These are phyloP conservation scores for Metarhizium guizhouense DNA, from an alignment of 2,329 filamentous ascomycete genomes.

Conservation along the genomic window DNA sequence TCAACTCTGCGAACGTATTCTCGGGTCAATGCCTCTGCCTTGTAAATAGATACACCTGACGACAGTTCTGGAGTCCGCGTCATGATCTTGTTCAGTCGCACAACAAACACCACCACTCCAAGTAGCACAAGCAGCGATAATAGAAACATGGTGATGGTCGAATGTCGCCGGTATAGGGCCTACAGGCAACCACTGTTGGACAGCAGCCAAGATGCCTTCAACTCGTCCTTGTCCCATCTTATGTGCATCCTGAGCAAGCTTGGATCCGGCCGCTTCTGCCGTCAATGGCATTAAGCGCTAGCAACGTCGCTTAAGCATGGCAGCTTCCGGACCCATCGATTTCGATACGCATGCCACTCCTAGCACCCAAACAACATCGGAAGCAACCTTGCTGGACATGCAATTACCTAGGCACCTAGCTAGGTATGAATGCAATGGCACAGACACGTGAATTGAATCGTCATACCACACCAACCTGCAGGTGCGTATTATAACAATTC, in stretches of 20 bases:
- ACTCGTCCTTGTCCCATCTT: too few relatives aligned
- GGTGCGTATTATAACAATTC: background rate
- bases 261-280: too few relatives aligned
- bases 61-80: conserved; percentile 20
- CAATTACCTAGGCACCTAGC: too few relatives aligned
- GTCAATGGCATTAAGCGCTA: too few relatives aligned
- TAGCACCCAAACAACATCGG: too few relatives aligned
- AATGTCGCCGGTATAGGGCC: background rate
- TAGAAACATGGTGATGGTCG: background rate
- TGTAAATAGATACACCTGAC: conserved; percentile 20
- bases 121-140: conserved; percentile 9
- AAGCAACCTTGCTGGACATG: too few relatives aligned
- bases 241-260: too few relatives aligned
- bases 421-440: too few relatives aligned
- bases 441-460: too few relatives aligned
- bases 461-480: background rate
- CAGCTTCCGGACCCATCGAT: too few relatives aligned
- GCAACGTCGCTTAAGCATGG: background rate
- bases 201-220: background rate
- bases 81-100: conserved; percentile 27
- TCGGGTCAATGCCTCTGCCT: conserved; percentile 25
- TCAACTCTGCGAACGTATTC: conserved; percentile 26
- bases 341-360: too few relatives aligned
- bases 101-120: conserved; percentile 14
- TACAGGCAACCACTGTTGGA: background rate